Evolutionary conservation across 1,284 basidiomycete genomes (phyloP), one percentile per base, ranked within the genome.

Genomic region (Puccinia horiana): DNA sequence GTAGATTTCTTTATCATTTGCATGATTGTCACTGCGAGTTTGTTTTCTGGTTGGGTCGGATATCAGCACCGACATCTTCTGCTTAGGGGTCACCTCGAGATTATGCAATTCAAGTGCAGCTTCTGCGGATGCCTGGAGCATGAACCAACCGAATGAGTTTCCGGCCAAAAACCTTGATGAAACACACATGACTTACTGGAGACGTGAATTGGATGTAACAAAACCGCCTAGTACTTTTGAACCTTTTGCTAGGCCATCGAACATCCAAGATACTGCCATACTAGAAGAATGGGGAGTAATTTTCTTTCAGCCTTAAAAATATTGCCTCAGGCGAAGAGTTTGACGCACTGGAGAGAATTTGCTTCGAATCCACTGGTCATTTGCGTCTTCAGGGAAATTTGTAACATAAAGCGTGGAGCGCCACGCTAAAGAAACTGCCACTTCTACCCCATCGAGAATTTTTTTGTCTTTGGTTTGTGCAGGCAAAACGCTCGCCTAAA

Each of bases 181-280:
- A 56, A 54, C 11, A 11, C 52, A 35, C 6, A 16, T 32, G 11
- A 88, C 92, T 83, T 84, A 94, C 94, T 0, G 94, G 93, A 32
- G 91, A 91, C 0, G 92, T 92, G 86, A 91, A 98, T 84, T 98
- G 96, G 1, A 99, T 89, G 86, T 99, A 99, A 86, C 94, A 96
- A 87, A 99, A 99, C 18, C 97, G 90, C 37, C 97, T 89, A 0
- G 92, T 92, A 78, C 89, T 91, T 86, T 94, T 95, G 89, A 94
- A 96, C 86, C 96, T 96, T 86, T 96, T 96, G 88, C 95, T 97
- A 8, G 97, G 97, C 97, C 96, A 99, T 26, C 97, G 92, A 18
- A 96, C 93, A 84, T 97, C 95, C 83, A 99, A 94, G 75, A 99
- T 91, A 6, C 90, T 90, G 0, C 97, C 97, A 87, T 93, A 96